phyloP scores from a whole-genome alignment of 208 protist genomes.

The Trypanosoma cruzi region DNA sequence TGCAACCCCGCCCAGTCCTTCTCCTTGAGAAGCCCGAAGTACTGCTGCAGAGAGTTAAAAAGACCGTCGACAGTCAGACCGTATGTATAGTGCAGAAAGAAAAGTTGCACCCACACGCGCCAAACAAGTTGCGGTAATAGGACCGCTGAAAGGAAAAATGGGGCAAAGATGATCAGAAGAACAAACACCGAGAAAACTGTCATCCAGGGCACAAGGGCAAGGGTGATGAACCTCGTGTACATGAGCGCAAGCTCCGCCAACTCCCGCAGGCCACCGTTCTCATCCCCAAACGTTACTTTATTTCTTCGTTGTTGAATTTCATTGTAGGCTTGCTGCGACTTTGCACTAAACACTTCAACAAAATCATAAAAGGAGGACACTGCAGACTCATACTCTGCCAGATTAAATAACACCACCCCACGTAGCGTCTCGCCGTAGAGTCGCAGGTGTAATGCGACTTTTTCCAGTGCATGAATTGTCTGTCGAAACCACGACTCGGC shows the following conservation, averaged over 20 bases:
- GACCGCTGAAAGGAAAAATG: slow-evolving; percentile 40
- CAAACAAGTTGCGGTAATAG: slow-evolving; percentile 48
- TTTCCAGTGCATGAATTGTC: neutral
- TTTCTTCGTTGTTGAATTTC: slow-evolving; percentile 17
- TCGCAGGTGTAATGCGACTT: neutral
- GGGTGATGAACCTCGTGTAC: slow-evolving; percentile 11
- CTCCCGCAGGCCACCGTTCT: slow-evolving; percentile 6
- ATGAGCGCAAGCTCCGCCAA: slow-evolving; percentile 1
- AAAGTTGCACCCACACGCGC: slow-evolving; percentile 65
- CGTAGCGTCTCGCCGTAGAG: slow-evolving; percentile 18
- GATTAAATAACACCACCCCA: slow-evolving; percentile 16
- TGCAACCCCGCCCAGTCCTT: slow-evolving; percentile 38
- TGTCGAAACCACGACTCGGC: no score
- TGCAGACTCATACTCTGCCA: slow-evolving; percentile 14
- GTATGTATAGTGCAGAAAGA: slow-evolving; percentile 66
- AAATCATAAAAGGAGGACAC: neutral
- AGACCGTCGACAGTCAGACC: slow-evolving; percentile 35
- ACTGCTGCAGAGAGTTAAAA: slow-evolving; percentile 26
- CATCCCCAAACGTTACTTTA: slow-evolving; percentile 10
- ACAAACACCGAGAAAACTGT: slow-evolving; percentile 28
- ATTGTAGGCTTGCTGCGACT: neutral
- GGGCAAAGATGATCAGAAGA: slow-evolving; percentile 33
- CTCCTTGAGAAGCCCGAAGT: slow-evolving; percentile 21
- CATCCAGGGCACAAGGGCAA: slow-evolving; percentile 38
- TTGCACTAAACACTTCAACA: neutral